Percentiles rank a stretch among this genome's conserved stretches.
Evolutionary conservation across 768 basidiomycete species (phyloP).

Genomic region (Pleurotus tuoliensis): DNA sequence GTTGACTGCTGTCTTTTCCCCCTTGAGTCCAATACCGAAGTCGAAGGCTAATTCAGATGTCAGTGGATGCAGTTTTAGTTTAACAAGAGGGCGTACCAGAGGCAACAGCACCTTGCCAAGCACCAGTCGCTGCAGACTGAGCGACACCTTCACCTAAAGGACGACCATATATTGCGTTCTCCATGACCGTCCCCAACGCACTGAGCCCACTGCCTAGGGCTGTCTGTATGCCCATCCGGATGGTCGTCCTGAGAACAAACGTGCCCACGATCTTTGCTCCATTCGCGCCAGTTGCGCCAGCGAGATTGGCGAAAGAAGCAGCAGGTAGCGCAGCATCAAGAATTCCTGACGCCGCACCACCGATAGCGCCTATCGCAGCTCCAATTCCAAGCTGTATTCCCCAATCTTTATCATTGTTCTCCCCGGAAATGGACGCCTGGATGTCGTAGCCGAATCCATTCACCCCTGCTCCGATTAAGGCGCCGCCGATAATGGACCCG

Average conservation of each 20-base stretch:
- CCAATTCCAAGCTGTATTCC: conserved; percentile 12
- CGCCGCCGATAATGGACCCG: background rate
- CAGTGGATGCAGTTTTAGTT: no score
- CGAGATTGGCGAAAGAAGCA: conserved; percentile 1
- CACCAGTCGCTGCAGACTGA: background rate
- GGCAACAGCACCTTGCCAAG: background rate
- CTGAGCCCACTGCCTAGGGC: background rate
- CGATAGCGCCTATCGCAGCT: conserved; percentile 7
- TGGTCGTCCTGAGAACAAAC: background rate
- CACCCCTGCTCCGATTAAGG: conserved; percentile 10
- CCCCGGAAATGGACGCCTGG: background rate
- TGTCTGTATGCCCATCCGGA: background rate
- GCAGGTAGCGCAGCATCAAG: conserved; percentile 10
- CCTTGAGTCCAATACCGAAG: background rate
- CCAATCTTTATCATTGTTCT: conserved; percentile 10
- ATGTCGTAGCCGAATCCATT: conserved; percentile 9
- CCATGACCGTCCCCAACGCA: background rate
- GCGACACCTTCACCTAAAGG: conserved; percentile 1
- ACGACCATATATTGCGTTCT: background rate
- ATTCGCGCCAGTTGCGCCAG: background rate
- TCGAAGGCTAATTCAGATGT: no score
- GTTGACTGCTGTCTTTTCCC: background rate
- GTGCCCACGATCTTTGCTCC: background rate
- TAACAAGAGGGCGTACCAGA: background rate
- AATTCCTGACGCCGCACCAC: conserved; percentile 5